Evolutionary conservation across 352 stramenopile species (phyloP).

Genomic region (Globisporangium apiculatum): DNA sequence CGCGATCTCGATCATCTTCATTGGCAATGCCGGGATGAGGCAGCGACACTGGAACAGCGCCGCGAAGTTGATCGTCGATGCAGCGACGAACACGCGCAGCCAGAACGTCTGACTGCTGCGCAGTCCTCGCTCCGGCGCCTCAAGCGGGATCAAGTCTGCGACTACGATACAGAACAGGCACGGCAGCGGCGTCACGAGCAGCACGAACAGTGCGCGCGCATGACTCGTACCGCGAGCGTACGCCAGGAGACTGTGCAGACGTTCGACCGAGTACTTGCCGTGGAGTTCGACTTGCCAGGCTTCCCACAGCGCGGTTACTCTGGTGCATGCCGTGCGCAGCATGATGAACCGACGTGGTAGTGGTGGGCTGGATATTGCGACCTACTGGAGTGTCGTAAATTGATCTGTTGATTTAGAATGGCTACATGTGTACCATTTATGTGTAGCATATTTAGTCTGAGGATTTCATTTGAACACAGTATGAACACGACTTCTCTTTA

Average conservation of each 20-base stretch:
- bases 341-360: too few species aligned
- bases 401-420: too few species aligned
- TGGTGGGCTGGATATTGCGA: too few species aligned
- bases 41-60: too few species aligned
- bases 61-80: too few species aligned
- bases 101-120: constrained; percentile 1
- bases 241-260: neutral
- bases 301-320: too few species aligned
- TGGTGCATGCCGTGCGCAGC: too few species aligned
- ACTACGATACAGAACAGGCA: neutral
- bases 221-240: neutral
- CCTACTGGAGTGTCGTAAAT: too few species aligned
- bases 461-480: too few species aligned
- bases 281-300: constrained; percentile 9
- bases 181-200: constrained; percentile 3
- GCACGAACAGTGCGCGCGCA: neutral
- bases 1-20: constrained; percentile 1
- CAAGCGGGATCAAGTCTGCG: constrained; percentile 1
- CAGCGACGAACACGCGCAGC: neutral
- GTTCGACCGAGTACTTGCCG: constrained; percentile 21
- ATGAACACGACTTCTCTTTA: too few species aligned
- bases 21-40: constrained; percentile 3
- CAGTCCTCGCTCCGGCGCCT: neutral
- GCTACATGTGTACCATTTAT: too few species aligned
- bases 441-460: too few species aligned